Conservation (phyloP, 2,329 filamentous ascomycete species). For the Trichoderma arundinaceum region DNA sequence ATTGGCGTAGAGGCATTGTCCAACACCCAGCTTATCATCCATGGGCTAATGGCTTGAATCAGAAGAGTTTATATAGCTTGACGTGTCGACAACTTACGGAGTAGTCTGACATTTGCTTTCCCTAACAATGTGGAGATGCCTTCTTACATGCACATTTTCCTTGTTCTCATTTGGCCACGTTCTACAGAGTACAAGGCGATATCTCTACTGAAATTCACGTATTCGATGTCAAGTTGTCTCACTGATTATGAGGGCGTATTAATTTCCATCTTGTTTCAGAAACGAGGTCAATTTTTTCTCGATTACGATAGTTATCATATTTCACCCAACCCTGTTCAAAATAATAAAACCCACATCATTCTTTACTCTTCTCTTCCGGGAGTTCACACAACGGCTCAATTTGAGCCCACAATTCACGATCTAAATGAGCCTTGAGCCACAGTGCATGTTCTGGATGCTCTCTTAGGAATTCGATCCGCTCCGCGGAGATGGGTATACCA, state of each 20-base stretch:
- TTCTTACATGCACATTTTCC: not conserved
- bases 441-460: too few relatives aligned
- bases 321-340: conserved; percentile 1
- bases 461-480: too few relatives aligned
- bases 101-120: too few relatives aligned
- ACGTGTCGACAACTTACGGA: too few relatives aligned
- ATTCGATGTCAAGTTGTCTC: conserved; percentile 1
- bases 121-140: too few relatives aligned
- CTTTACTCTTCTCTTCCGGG: not conserved
- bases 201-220: conserved; percentile 1
- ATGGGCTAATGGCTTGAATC: too few relatives aligned
- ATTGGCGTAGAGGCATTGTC: too few relatives aligned
- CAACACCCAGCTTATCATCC: too few relatives aligned
- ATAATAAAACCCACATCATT: not conserved
- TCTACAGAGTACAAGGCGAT: conserved; percentile 1
- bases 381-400: not conserved
- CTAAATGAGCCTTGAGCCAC: not conserved
- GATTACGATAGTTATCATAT: not conserved
- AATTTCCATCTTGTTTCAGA: not conserved
- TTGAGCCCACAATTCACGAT: not conserved
- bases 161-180: not conserved
- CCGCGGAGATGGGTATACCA: too few relatives aligned
- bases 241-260: not conserved
- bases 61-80: too few relatives aligned
- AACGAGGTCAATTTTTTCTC: not conserved